Base-by-base conservation (phyloP, 2,329 filamentous ascomycete species). In the Cryphonectria naterciae region DNA sequence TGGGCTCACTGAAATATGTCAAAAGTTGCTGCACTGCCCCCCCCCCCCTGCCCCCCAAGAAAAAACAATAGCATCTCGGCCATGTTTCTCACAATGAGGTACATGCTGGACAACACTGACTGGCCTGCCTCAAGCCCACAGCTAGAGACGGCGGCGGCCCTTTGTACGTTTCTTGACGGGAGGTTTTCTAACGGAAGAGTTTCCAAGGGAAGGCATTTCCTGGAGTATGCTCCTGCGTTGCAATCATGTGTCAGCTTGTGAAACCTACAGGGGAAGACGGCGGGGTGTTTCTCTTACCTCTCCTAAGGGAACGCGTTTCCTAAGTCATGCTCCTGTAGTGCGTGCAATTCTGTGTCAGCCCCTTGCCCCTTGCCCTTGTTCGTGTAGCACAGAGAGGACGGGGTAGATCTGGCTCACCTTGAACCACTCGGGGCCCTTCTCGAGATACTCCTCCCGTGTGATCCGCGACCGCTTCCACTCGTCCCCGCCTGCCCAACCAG, bases 351-450 rank as follows among this genome's bases (percentile, higher is more conserved):
- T 22, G 10, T 65, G 49, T 52, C 19, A 64, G 61, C 52, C 58
- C 56, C 35, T 49, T 49, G 61, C 52, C 58, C 56, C 35, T 49
- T 49, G 22, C 46, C 46, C 17, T n/a, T n/a, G 43, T 49, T n/a
- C 22, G 22, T 49, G 7, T n/a, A n/a, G 22, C 22, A 49, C 46
- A 4, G 37, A 8, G 17, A 39, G n/a, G n/a, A 49, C 1, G 15
- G 15, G 13, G 39, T 25, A 71, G 63, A 65, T 70, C 56, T 49
- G 52, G 79, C 85, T 73, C 76, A 88, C 94, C 89, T 97, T 97
- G 79, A 98, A 87, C 83, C 98, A 98, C 76, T 98, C 95, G 32
- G 90, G 86, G 1, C 96, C 96, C 85, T 97, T 98, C 85, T 99
- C 96, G 76, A 89, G 80, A 82, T 94, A 99, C 81, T 98, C 96